Evolutionary conservation across 2,329 filamentous ascomycete species (phyloP), one percentile per base, ranked within the genome.

Genomic region (Curvularia eragrostidis): DNA sequence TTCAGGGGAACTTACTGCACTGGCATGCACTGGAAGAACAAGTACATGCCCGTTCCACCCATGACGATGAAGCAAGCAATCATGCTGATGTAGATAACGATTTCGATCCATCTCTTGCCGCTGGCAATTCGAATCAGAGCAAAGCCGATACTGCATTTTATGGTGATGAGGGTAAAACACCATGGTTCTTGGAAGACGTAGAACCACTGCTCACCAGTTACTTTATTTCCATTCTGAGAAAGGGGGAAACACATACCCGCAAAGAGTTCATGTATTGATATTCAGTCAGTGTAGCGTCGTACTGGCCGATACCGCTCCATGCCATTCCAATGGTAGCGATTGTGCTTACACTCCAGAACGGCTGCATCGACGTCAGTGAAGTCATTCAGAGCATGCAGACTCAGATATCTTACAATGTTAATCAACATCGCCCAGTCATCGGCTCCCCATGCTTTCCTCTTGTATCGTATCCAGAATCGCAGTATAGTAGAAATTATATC

Each of bases 341-440:
- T 15, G 54, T 57, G 36, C 43, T 48, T 13, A 57, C 36, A 4
- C 49, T 43, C 54, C 54, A 57, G 18, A 57, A 48, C 1, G 50
- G 54, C 54, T 57, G 44, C 8, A 15, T 15, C 12, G 10, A 24
- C 12, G 23, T 57, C 23, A 54, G 54, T 48, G 24, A 15, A 39
- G 28, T 28, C 18, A 5, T 13, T 13, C 13, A 21, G 5, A 28
- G 15, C 12, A 28, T 2, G 23, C 10, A 9, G 42, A 30, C 26
- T 5, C 2, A 5, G 4, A 42, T 42, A 5, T 18, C 50, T 48
- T 48, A 57, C 54, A 6, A 57, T 10, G 44, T 57, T 57, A 26
- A 57, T 53, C 36, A 57, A 24, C 54, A 57, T 57, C 10, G 54
- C 54, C 54, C 54, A 57, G 30, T 57, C 54, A 13, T 57, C 54